Evolutionary conservation across 768 basidiomycete genomes (phyloP), one percentile per base, ranked within the genome.

Genomic region (Boletus vinaceobasis): DNA sequence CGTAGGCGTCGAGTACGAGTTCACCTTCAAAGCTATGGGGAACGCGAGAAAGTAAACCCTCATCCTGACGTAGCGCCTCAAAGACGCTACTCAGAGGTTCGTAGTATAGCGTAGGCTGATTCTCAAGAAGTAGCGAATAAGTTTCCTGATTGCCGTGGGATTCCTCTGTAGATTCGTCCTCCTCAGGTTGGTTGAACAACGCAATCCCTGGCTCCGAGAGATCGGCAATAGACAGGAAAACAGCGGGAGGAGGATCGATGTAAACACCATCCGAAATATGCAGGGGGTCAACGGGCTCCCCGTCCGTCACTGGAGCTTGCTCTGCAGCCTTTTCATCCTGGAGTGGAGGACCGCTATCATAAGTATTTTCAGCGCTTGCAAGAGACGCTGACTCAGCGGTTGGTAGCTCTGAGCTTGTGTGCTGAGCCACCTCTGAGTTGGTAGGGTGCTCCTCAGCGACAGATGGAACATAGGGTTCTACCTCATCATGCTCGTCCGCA

Each of bases 231-330:
- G 73, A 73, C 33, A 88, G 65, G 35, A 88, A 71, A 42, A 88
- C 85, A 15, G 86, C 77, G 13, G 88, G 88, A 27, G 88, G 88
- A 29, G 86, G 84, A 56, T 88, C 87, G 48, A 87, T 87, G 66
- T 84, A 88, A 43, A 87, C 83, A 29, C 81, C 87, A 63, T 83
- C 82, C 26, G 79, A 83, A 50, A 83, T 79, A 67, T 82, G 78
- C 64, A 82, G 81, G n/a, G 79, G 79, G 66, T 84, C 77, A 48
- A 42, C 46, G 2, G 42, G 37, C 42, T 60, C 65, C 43, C 50
- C 60, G 46, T 53, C 60, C 26, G 51, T 47, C 46, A 33, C 53
- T 26, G 40, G 27, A 31, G 15, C 50, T 21, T 56, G 59, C 17
- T 60, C 66, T n/a, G 27, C 43, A 31, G 31, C 43, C 13, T 57